Base-by-base conservation (phyloP, 2,329 filamentous ascomycete species). In the Trichoderma gracile region DNA sequence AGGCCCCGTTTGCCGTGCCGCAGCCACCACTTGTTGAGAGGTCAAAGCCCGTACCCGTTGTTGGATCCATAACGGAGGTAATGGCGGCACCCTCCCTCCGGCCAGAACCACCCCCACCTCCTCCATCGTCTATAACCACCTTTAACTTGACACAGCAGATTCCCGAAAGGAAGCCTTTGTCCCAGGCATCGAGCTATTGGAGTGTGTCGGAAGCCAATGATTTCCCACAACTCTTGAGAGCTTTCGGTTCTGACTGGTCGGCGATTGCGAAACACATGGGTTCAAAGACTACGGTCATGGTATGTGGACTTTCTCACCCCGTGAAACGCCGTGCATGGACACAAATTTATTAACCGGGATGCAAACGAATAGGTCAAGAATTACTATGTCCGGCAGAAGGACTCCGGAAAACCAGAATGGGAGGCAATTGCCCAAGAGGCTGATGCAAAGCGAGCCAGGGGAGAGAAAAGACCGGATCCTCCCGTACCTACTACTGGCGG, bases 281-380 rank as follows among this genome's bases (percentile, higher is more conserved):
- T 56, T 92, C 90, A 5, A 94, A 94, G 77, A 94, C 91, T 19
- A 84, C 89, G 63, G 90, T 90, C n/a, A 95, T 95, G 91, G 91
- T 91, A 81, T 75, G 82, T 73, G 69, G 61, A 56, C 21, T 9
- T 19, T 10, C 17, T 19, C 1, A 4, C 14, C 14, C 5, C 6
- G 4, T 12, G 9, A 43, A 19, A n/a, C 33, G 5, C 12, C 4
- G 33, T 38, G 33, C 3, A 12, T 38, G 33, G 5, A 5, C 33
- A 27, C 25, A 5, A 19, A 15, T 40, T 45, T 53, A 33, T 38
- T 62, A 42, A 56, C 17, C 15, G 14, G 23, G 8, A 27, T 12
- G 15, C 21, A 23, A n/a, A 19, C 21, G 53, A 49, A 69, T 71
- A 89, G 86, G 86, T 89, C 25, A 89, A 89, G 71, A 90, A 90